phyloP scores from a whole-genome alignment of 2,329 filamentous ascomycete genomes.

The Mycosphaerelloides madeirae region DNA sequence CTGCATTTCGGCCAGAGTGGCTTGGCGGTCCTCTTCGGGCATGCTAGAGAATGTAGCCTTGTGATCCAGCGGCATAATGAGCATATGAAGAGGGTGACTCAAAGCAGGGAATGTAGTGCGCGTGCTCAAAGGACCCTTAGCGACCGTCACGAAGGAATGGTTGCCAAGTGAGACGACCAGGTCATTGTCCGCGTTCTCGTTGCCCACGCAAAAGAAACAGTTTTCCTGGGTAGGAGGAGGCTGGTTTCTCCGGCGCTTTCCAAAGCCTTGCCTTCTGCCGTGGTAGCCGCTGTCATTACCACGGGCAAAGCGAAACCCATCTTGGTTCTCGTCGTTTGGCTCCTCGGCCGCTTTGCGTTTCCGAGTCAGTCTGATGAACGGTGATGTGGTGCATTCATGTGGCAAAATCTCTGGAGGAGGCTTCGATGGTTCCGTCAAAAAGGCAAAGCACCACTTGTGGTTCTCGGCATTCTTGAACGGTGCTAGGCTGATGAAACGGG shows the following conservation, averaged over 20 bases:
- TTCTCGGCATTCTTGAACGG: conserved; percentile 70
- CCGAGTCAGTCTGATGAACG: conserved; percentile 53
- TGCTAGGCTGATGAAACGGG: conserved; percentile 86
- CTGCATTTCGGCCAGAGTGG: conserved; percentile 74
- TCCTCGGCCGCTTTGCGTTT: conserved; percentile 47
- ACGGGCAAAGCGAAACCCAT: conserved; percentile 49
- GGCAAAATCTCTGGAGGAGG: conserved; percentile 54
- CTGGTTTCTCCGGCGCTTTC: conserved; percentile 35
- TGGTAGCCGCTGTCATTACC: conserved; percentile 41
- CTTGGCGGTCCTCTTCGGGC: conserved; percentile 52
- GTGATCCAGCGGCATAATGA: conserved; percentile 86
- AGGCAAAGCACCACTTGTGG: conserved; percentile 74
- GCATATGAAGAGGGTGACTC: conserved; percentile 74
- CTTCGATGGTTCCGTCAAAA: conserved; percentile 52
- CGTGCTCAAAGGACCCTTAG: conserved; percentile 81
- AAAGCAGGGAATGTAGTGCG: conserved; percentile 66
- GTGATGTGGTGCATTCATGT: conserved; percentile 68
- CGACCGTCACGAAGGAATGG: conserved; percentile 81
- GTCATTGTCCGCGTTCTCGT: conserved; percentile 75
- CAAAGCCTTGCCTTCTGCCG: conserved; percentile 21
- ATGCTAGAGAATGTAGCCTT: conserved; percentile 69
- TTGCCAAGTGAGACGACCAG: conserved; percentile 86
- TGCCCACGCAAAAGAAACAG: conserved; percentile 95
- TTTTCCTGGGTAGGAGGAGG: conserved; percentile 55
- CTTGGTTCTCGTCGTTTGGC: conserved; percentile 29